Percentiles rank a stretch among this genome's conserved stretches.
Conservation (phyloP, 1,284 basidiomycete species). For the Ganoderma leucocontextum region DNA sequence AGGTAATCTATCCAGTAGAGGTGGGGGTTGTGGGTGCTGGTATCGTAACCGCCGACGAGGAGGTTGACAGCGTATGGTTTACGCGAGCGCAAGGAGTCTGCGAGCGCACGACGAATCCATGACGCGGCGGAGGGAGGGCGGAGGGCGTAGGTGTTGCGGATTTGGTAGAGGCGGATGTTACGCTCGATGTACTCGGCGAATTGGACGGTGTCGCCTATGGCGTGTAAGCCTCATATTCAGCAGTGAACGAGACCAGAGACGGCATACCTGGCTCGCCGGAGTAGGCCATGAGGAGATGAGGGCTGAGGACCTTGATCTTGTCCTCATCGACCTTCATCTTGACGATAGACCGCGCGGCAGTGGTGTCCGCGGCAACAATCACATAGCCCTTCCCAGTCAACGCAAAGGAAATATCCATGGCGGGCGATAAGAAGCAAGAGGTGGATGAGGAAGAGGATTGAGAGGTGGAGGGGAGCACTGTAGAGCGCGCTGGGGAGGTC, state of each 20-base stretch:
- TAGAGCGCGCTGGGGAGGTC: not conserved
- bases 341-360: constrained; percentile 89
- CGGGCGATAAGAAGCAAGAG: not conserved
- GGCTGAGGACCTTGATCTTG: constrained; percentile 93
- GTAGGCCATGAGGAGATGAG: constrained; percentile 95
- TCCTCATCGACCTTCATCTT: constrained; percentile 99
- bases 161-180: constrained; percentile 95
- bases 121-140: constrained; percentile 91
- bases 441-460: not conserved
- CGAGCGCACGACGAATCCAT: constrained; percentile 93
- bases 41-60: constrained; percentile 93
- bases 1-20: constrained; percentile 98
- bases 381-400: constrained; percentile 91
- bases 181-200: constrained; percentile 97
- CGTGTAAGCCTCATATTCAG: not conserved
- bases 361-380: constrained; percentile 91
- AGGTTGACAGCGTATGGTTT: constrained; percentile 93
- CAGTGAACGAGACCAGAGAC: not conserved
- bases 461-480: not conserved
- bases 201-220: constrained; percentile 91
- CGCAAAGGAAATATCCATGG: constrained; percentile 70
- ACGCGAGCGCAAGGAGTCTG: constrained; percentile 89
- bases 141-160: constrained; percentile 91
- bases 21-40: constrained; percentile 68
- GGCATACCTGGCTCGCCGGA: constrained; percentile 89